These are phyloP conservation scores for Nasturtium officinale DNA, from an alignment of 345 rosid species.

Conservation along the genomic window DNA sequence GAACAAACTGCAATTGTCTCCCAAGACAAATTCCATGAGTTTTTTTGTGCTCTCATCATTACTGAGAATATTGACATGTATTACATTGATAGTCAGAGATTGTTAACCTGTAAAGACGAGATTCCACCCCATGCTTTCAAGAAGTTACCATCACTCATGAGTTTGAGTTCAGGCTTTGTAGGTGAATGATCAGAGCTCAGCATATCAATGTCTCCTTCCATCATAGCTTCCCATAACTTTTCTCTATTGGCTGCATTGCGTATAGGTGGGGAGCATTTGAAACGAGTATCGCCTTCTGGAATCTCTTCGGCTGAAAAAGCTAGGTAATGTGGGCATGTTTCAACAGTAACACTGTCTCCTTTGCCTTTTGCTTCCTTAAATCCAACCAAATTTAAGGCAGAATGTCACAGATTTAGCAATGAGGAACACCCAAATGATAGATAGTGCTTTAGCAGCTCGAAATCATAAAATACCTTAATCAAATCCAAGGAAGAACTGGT, in stretches of 20 bases:
- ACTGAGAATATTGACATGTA: background rate
- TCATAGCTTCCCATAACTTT: constrained; percentile 81
- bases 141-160: constrained; percentile 71
- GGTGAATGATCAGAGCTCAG: constrained; percentile 98
- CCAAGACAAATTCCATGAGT: constrained; percentile 42
- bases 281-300: constrained; percentile 87
- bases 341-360: constrained; percentile 83
- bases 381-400: background rate
- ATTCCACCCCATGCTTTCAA: constrained; percentile 98
- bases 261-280: constrained; percentile 94
- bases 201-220: constrained; percentile 89
- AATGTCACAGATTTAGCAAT: background rate
- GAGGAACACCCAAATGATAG: background rate
- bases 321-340: constrained; percentile 95
- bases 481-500: constrained; percentile 74
- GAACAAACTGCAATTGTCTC: constrained; percentile 71
- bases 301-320: constrained; percentile 97
- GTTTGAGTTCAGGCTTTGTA: constrained; percentile 80
- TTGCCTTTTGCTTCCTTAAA: constrained; percentile 70
- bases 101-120: constrained; percentile 85
- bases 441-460: background rate
- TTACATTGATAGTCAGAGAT: background rate
- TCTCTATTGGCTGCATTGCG: constrained; percentile 78
- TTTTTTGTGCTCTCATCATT: constrained; percentile 14
- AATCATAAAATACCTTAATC: constrained; percentile 57